Evolutionary conservation across 495 filamentous ascomycete genomes (phyloP).

Genomic region (Trichoderma virens): DNA sequence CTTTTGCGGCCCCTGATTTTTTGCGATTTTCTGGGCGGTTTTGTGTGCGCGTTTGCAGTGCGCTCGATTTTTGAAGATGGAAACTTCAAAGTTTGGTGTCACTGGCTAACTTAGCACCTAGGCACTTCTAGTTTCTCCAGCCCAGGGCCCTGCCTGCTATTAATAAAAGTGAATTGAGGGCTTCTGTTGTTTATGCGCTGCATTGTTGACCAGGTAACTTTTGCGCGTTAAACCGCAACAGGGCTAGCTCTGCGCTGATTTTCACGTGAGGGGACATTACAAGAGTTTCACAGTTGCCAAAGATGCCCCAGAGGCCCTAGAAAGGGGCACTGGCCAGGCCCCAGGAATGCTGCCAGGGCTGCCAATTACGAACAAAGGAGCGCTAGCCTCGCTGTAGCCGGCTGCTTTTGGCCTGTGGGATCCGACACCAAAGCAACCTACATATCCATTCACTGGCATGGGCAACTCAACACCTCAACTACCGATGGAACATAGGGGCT

Average conservation of each 20-base stretch:
- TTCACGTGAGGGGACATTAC: slow-evolving; percentile 2
- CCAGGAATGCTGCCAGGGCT: not conserved
- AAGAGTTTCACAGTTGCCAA: not conserved
- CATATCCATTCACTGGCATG: no score
- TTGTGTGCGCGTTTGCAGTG: no score
- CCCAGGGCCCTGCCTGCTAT: not conserved
- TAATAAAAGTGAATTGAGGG: not conserved
- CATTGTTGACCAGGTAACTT: slow-evolving; percentile 3
- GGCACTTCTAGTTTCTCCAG: not conserved
- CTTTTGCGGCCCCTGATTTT: not conserved
- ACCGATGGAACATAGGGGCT: not conserved
- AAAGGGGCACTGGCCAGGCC: not conserved
- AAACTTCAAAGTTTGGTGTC: slow-evolving; percentile 1
- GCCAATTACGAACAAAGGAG: not conserved
- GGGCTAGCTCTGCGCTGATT: not conserved
- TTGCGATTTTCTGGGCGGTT: no score
- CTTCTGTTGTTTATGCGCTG: not conserved
- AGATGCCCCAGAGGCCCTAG: not conserved
- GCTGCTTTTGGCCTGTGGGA: no score
- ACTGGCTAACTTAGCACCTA: not conserved
- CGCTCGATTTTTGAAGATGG: no score
- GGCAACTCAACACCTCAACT: no score
- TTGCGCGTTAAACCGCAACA: not conserved
- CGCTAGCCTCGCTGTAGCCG: not conserved
- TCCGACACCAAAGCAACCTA: no score